Evolutionary conservation across 768 basidiomycete genomes (phyloP).

Genomic region (Galerina marginata): DNA sequence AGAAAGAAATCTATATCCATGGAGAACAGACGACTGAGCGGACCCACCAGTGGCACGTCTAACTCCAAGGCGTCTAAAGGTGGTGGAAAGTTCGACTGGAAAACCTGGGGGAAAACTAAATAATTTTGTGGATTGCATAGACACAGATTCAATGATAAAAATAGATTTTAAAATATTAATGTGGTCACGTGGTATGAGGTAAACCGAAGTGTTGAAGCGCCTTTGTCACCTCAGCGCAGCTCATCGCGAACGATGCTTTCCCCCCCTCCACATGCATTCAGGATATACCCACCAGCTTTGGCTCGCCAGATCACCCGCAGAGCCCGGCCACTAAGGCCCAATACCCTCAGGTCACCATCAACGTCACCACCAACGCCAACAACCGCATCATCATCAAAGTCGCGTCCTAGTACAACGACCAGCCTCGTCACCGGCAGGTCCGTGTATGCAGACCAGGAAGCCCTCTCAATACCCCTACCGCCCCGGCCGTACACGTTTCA

Average conservation of each 20-base stretch:
- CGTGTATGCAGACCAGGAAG: neutral
- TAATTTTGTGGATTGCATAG: neutral
- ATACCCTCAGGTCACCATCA: neutral
- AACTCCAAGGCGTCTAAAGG: conserved; percentile 5
- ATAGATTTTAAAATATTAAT: neutral
- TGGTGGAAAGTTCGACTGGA: conserved; percentile 28
- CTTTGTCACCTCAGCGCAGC: no score
- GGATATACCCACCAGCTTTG: conserved; percentile 17
- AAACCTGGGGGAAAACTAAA: conserved; percentile 22
- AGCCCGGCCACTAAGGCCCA: conserved; percentile 9
- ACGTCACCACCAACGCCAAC: neutral
- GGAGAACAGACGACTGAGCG: neutral
- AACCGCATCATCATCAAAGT: neutral
- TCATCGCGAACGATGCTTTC: no score
- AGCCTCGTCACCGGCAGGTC: neutral
- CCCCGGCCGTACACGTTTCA: conserved; percentile 70
- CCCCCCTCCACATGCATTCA: no score
- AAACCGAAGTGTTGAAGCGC: neutral
- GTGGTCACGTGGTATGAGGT: conserved; percentile 11
- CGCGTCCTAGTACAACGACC: neutral
- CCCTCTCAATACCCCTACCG: conserved; percentile 10
- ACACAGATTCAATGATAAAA: neutral
- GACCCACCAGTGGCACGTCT: neutral
- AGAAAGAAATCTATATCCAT: neutral
- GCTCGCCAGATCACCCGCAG: conserved; percentile 20